These are phyloP conservation scores for Chaetomium sp. DNA, from an alignment of 2,329 filamentous ascomycete species.

Conservation along the genomic window DNA sequence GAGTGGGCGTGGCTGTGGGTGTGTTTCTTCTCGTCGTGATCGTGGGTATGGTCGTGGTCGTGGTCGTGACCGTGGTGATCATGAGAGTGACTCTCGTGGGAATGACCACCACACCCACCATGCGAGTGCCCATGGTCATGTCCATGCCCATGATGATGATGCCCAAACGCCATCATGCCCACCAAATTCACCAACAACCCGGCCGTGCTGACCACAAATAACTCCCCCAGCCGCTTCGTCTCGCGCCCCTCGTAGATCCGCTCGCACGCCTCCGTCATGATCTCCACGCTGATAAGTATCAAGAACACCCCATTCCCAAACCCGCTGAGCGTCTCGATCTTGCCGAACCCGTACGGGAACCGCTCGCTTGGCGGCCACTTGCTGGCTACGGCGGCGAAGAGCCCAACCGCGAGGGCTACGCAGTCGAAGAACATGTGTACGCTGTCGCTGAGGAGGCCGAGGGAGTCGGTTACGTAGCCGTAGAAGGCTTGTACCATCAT, in stretches of 20 bases:
- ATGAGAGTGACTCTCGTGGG: slow-evolving; percentile 25
- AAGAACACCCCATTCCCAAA: slow-evolving; percentile 95
- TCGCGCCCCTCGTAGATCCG: slow-evolving; percentile 76
- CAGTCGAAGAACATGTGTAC: slow-evolving; percentile 99
- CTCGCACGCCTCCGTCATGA: slow-evolving; percentile 90
- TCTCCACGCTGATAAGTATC: slow-evolving; percentile 92
- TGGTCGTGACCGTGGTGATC: slow-evolving; percentile 28
- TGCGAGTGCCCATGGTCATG: slow-evolving; percentile 39
- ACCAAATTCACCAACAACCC: slow-evolving; percentile 87
- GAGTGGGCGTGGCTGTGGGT: slow-evolving; percentile 28
- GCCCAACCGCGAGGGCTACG: slow-evolving; percentile 79
- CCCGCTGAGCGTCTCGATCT: slow-evolving; percentile 91
- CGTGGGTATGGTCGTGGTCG: slow-evolving; percentile 25
- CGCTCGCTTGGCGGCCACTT: slow-evolving; percentile 88
- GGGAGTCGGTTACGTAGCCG: slow-evolving; percentile 84
- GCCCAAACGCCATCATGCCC: slow-evolving; percentile 78
- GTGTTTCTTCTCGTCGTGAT: slow-evolving; percentile 16
- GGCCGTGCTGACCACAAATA: slow-evolving; percentile 80
- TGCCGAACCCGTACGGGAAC: slow-evolving; percentile 94
- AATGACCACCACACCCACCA: slow-evolving; percentile 10
- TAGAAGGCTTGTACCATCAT: slow-evolving; percentile 95
- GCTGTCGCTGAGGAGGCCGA: slow-evolving; percentile 93
- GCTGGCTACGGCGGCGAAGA: slow-evolving; percentile 88
- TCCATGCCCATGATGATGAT: slow-evolving; percentile 54
- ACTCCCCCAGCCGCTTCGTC: slow-evolving; percentile 75